These are phyloP conservation scores for Tetradesmus obliquus DNA, from an alignment of 139 green algal genomes.

Conservation along the genomic window DNA sequence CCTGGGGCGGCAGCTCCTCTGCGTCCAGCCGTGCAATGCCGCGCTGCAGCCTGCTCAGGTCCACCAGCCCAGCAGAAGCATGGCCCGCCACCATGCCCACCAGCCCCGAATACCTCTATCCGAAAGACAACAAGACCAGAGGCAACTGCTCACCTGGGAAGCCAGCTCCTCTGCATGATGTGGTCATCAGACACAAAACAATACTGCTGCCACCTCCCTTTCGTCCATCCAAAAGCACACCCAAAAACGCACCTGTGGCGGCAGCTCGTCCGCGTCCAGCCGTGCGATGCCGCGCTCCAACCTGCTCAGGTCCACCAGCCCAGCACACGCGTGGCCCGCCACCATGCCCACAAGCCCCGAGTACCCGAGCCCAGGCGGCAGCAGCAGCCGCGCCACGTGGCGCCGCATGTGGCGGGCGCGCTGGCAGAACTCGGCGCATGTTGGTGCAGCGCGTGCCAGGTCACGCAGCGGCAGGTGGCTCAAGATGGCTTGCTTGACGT, in stretches of 20 bases:
- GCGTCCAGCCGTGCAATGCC: background rate
- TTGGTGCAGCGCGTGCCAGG: constrained; percentile 8
- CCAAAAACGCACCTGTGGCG: background rate
- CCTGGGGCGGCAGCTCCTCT: background rate
- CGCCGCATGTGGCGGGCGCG: background rate
- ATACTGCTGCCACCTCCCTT: too few relatives aligned
- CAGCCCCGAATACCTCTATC: background rate
- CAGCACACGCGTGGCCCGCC: constrained; percentile 17
- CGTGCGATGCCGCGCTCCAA: constrained; percentile 53
- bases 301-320: constrained; percentile 63
- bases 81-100: constrained; percentile 23
- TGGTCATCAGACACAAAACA: too few relatives aligned
- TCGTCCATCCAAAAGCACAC: too few relatives aligned
- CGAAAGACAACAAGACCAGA: background rate
- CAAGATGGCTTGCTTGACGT: constrained; percentile 23
- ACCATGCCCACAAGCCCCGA: constrained; percentile 18
- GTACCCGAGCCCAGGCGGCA: constrained; percentile 27
- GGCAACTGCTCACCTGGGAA: background rate
- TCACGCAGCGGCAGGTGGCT: background rate
- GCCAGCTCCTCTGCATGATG: too few relatives aligned
- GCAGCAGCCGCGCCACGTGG: constrained; percentile 5
- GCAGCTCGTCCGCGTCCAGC: constrained; percentile 8
- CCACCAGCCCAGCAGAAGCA: constrained; percentile 49
- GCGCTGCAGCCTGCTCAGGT: constrained; percentile 42
- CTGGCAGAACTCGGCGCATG: constrained; percentile 17